Percentiles rank a stretch among this genome's conserved stretches.
Evolutionary conservation across 2,329 filamentous ascomycete species (phyloP).

Genomic region (Emmonsiellopsis sp.): DNA sequence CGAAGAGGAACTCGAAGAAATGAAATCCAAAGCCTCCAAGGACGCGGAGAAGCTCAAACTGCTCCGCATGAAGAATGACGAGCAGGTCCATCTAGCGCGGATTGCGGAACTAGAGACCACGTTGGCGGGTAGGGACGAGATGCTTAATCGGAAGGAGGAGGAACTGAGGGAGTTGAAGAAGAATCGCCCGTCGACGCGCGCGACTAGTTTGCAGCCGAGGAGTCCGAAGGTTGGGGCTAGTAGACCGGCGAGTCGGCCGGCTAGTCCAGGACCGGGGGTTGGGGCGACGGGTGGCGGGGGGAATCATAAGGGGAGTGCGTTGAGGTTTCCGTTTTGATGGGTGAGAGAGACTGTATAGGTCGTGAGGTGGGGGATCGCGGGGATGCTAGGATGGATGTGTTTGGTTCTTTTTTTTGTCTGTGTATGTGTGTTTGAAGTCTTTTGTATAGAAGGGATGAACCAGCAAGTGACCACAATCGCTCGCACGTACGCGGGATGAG

Average conservation of each 20-base stretch:
- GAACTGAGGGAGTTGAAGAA: slow-evolving; percentile 37
- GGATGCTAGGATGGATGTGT: neutral
- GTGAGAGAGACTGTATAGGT: neutral
- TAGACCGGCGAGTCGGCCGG: slow-evolving; percentile 32
- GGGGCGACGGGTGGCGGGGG: slow-evolving; percentile 18
- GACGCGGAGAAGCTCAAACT: slow-evolving; percentile 31
- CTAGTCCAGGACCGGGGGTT: slow-evolving; percentile 13
- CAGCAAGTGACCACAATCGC: too few relatives aligned
- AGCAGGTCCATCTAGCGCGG: slow-evolving; percentile 26
- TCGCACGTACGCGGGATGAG: too few relatives aligned
- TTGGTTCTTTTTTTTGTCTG: neutral
- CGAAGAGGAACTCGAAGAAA: slow-evolving; percentile 26
- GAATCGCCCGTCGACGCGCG: slow-evolving; percentile 34
- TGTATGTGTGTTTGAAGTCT: neutral
- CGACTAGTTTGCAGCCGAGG: slow-evolving; percentile 34
- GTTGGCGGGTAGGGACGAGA: slow-evolving; percentile 27
- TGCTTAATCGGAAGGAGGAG: slow-evolving; percentile 36
- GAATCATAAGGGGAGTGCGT: slow-evolving; percentile 20
- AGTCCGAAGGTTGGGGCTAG: slow-evolving; percentile 30
- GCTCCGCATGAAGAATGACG: slow-evolving; percentile 26
- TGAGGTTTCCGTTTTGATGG: slow-evolving; percentile 21
- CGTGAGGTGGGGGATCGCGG: too few relatives aligned
- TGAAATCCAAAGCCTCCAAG: slow-evolving; percentile 28
- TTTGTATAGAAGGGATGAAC: neutral
- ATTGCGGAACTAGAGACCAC: slow-evolving; percentile 31